Evolutionary conservation across 805 yeast species (phyloP).

Genomic region (Candida manassasensis): DNA sequence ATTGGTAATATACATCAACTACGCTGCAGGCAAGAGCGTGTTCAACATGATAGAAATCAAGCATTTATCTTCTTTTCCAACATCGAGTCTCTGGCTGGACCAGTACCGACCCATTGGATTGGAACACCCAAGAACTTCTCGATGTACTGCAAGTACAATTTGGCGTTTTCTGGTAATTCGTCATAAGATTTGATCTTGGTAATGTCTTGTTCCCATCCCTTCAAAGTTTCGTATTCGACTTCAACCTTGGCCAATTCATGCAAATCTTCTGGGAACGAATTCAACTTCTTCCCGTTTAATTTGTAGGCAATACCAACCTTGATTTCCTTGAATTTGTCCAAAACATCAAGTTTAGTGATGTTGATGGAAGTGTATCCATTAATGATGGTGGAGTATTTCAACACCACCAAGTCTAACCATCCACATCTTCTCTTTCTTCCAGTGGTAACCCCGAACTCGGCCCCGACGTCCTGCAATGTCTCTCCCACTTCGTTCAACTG

Average conservation of each 20-base stretch:
- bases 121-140: constrained; percentile 83
- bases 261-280: constrained; percentile 91
- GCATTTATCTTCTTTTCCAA: constrained; percentile 44
- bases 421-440: constrained; percentile 99
- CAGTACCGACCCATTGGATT: constrained; percentile 96
- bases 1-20: too few species aligned
- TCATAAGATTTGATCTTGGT: constrained; percentile 63
- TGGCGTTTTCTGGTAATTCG: constrained; percentile 84
- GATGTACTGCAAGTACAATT: constrained; percentile 76
- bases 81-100: constrained; percentile 95
- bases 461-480: constrained; percentile 84
- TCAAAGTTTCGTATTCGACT: constrained; percentile 84
- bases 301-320: constrained; percentile 83
- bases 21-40: too few species aligned
- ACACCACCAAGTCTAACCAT: constrained; percentile 94
- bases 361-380: constrained; percentile 94
- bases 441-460: constrained; percentile 96
- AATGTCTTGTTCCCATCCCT: constrained; percentile 91
- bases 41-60: too few species aligned
- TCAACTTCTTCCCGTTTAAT: constrained; percentile 68
- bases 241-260: constrained; percentile 79
- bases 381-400: constrained; percentile 84
- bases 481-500: constrained; percentile 87
- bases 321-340: constrained; percentile 85
- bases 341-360: constrained; percentile 92